phyloP scores from a whole-genome alignment of 2,329 filamentous ascomycete species.

The Clonostachys rhizophaga region DNA sequence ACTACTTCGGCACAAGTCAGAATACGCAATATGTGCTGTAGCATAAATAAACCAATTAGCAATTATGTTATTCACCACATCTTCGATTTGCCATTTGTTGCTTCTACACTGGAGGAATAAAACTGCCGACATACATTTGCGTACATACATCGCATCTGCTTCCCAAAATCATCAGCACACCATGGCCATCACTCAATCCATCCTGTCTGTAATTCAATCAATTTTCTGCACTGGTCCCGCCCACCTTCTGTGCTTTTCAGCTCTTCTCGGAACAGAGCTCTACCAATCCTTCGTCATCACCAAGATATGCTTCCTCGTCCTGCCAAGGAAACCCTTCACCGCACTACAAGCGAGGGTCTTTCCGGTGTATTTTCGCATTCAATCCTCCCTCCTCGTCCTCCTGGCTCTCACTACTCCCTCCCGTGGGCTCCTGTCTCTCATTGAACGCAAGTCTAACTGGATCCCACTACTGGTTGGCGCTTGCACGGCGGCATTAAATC shows the following conservation, averaged over 20 bases:
- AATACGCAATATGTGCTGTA: too few relatives aligned
- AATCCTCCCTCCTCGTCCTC: constrained; percentile 24
- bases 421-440: constrained; percentile 17
- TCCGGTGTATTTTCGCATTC: constrained; percentile 30
- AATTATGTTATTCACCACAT: too few relatives aligned
- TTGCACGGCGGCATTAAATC: constrained; percentile 21
- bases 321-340: constrained; percentile 26
- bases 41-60: too few relatives aligned
- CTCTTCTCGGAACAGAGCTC: constrained; percentile 29
- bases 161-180: too few relatives aligned
- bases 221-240: constrained; percentile 13
- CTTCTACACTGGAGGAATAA: too few relatives aligned
- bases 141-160: too few relatives aligned
- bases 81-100: too few relatives aligned
- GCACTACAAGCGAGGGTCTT: constrained; percentile 33
- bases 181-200: too few relatives aligned
- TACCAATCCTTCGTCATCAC: constrained; percentile 29
- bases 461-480: constrained; percentile 24
- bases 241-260: constrained; percentile 31
- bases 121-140: too few relatives aligned
- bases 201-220: too few relatives aligned
- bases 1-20: too few relatives aligned
- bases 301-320: constrained; percentile 10
- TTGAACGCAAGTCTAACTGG: constrained; percentile 20
- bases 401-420: constrained; percentile 25